These are phyloP conservation scores for Naganishia sp. DNA, from an alignment of 1,284 basidiomycete species.

Conservation along the genomic window DNA sequence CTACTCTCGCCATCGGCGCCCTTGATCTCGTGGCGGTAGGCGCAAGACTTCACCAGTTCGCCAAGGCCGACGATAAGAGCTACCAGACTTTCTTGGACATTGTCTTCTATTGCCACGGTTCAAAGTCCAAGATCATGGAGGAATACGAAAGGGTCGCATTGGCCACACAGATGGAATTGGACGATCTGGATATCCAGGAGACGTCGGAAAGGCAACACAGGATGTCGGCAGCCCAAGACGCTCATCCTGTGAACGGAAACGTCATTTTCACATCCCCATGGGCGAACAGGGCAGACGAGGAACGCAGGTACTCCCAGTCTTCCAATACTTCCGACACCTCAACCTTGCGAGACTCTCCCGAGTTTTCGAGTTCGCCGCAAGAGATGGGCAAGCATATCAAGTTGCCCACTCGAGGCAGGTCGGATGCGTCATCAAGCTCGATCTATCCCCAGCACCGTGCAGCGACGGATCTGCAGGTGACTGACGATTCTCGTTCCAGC, in stretches of 20 bases:
- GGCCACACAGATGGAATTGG: conserved; percentile 17
- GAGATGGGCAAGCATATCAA: conserved; percentile 13
- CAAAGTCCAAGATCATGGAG: conserved; percentile 1
- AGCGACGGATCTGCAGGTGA: conserved; percentile 10
- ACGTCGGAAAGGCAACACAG: too few species aligned
- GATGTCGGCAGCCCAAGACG: conserved; percentile 27
- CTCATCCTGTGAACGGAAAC: conserved; percentile 1
- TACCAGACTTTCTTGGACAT: conserved; percentile 11
- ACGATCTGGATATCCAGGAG: neutral
- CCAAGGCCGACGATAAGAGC: neutral
- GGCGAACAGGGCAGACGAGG: conserved; percentile 27
- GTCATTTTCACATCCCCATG: conserved; percentile 13
- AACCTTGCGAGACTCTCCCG: conserved; percentile 21
- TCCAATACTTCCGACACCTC: conserved; percentile 12
- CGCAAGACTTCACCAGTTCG: conserved; percentile 37
- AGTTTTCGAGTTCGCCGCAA: conserved; percentile 3
- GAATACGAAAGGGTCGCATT: conserved; percentile 15
- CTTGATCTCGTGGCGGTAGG: conserved; percentile 46
- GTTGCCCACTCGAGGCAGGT: conserved; percentile 12
- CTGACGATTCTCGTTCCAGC: conserved; percentile 5
- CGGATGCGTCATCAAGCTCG: conserved; percentile 30
- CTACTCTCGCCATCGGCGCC: conserved; percentile 41
- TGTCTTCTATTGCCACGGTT: conserved; percentile 2
- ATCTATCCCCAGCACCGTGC: conserved; percentile 6
- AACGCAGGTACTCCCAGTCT: conserved; percentile 28